Evolutionary conservation across 2,329 filamentous ascomycete genomes (phyloP), one percentile per base, ranked within the genome.

Genomic region (Talaromyces funiculosus): DNA sequence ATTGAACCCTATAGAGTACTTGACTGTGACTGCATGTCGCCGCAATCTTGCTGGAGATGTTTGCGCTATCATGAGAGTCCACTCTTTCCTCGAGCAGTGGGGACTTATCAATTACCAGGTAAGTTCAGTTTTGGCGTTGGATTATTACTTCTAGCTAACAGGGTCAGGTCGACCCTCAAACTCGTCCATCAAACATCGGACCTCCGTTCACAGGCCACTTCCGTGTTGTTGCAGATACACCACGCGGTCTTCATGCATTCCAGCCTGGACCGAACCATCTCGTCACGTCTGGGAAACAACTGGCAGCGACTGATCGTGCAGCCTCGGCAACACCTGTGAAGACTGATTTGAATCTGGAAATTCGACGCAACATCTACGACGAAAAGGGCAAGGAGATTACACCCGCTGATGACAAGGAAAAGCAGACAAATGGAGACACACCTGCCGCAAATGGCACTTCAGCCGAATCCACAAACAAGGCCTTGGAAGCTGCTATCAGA

Each of bases 21-120:
- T 99, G 59, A 99, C 94, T 4, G 93, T 99, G 59, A 99, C 94
- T 10, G 94, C 94, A 55, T 99, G 94, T 73, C 85, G 94, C 65
- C 86, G 94, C 67, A 99, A 99, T 74, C 78, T 99, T 71, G 94
- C 94, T 22, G 94, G 94, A 65, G 94, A 99, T 76, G 94, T 99
- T 33, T 99, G 94, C 78, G 93, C 94, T 40, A 99, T 99, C 68
- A 99, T 99, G 94, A 88, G 94, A 65, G 93, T 99, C 18, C 94
- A 99, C 76, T 90, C 92, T 16, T 99, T 99, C 78, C 82, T 99
- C 37, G 94, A 99, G 78, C 93, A 97, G 74, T 99, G 94, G 94
- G 94, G 94, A 7, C 81, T 99, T 70, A 97, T 99, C 75, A 99
- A 99, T 77, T 99, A 99, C 72, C 94, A 99, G 82, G 93, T 96